Base-by-base conservation (phyloP, 345 rosid species). In the Brassica carinata region DNA sequence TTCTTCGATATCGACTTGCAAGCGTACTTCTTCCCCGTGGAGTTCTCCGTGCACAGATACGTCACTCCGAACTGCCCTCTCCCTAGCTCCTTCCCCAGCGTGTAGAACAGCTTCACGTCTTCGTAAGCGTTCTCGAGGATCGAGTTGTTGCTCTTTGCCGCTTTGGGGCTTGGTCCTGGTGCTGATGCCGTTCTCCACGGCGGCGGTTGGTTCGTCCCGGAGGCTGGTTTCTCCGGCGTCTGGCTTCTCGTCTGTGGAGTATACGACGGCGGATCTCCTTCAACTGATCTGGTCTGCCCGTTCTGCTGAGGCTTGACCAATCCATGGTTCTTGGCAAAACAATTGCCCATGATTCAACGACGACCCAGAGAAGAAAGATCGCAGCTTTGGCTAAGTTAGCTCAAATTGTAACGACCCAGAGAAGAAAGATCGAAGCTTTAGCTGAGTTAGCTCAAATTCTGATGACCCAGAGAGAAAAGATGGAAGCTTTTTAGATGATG, bases 21-120 rank as follows among this genome's bases (percentile, higher is more conserved):
- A 31, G 98, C 98, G 79, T 76, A 94, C 15, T 66, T 57, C 63
- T 77, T 84, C 1, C 93, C 91, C 0, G 91, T 85, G 0, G 93
- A 82, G 27, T 85, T 87, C 89, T 92, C 97, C 0, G 85, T 87
- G 72, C 97, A 94, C 0, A 92, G 84, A 79, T 87, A 85, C 64
- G 96, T 92, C 19, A 92, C 91, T 2, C 98, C 98, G 83, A 92
- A 92, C 15, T 94, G 97, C 38, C 98, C 98, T 72, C 95, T 86
- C 17, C 98, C 97, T 72, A 94, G 29, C 73, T 89, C 93, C 77
- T 83, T 89, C 8, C 98, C 87, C 23, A 92, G 10, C 0, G 88
- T 72, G 64, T 90, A 94, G 71, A 77, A 81, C 31, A 23, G 57
- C 72, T 57, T 89, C 77, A 94, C 87, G n/a, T 94, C 96, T 51